Evolutionary conservation across 768 basidiomycete genomes (phyloP), one percentile per base, ranked within the genome.

Genomic region (Infundibulicybe gibba): DNA sequence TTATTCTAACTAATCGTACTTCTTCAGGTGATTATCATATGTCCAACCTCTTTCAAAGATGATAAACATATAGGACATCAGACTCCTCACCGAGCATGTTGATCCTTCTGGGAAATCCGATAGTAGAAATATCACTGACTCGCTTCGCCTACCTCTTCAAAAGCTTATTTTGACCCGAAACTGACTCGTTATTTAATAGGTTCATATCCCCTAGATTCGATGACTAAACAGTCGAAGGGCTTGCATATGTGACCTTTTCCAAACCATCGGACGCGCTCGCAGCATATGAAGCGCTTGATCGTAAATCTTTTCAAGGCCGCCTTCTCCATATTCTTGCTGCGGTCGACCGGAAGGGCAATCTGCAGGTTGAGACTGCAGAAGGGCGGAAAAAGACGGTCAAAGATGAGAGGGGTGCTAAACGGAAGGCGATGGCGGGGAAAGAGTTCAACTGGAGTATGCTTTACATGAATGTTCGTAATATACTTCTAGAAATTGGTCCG

Each of bases 271-370:
- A 62, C 45, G 77, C 79, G 4, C 56, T 93, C 0, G 66, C 74
- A 0, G 97, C 95, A 0, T 92, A 85, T 54, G 77, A 84, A 47
- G 74, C 73, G 0, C 74, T 97, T 31, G 94, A 98, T 61, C 83
- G 82, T 47, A 84, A 75, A 32, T 83, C 90, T 0, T 94, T 97
- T 64, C 93, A 94, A 66, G 97, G 97, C 3, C 83, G 97, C 21
- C 63, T 98, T 0, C 63, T 99, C 1, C 97, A 98, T 59, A 83
- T 98, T 44, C 72, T 99, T 0, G 88, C 89, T 0, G 93, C 91
- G 1, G 80, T 90, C 2, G 83, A 90, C 56, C 70, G 83, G 44
- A 79, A 74, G 55, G 64, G 76, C 21, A 75, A 74, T 41, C 54
- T 63, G 5, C 66, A 73, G 38, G 61, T 70, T 2, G 71, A 65